Evolutionary conservation across 306 rosid genomes (phyloP).

Genomic region (Prinsepia uniflora): DNA sequence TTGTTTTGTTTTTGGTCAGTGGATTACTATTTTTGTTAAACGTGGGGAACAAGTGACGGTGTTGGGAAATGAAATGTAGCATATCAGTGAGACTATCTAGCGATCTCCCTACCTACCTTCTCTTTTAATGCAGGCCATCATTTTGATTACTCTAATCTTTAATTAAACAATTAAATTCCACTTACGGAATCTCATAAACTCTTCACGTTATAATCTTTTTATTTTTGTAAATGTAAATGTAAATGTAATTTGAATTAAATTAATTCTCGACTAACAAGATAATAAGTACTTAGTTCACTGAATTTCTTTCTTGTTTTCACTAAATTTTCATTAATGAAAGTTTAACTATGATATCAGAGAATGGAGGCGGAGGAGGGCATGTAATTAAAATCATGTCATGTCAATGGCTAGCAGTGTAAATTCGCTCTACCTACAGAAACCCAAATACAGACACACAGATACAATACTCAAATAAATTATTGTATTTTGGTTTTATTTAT

Average conservation of each 20-base stretch:
- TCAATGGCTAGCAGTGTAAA: background rate
- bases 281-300: too few species aligned
- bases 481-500: background rate
- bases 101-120: conserved; percentile 4
- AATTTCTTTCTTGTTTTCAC: background rate
- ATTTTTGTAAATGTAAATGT: too few species aligned
- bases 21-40: conserved; percentile 12
- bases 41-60: conserved; percentile 28
- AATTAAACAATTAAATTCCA: too few species aligned
- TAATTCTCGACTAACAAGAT: too few species aligned
- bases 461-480: background rate
- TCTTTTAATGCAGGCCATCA: too few species aligned
- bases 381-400: conserved; percentile 12
- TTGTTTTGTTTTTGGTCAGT: too few species aligned
- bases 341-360: conserved; percentile 12
- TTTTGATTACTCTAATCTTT: too few species aligned
- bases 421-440: too few species aligned
- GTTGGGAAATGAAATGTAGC: conserved; percentile 67
- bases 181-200: too few species aligned
- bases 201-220: too few species aligned
- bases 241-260: too few species aligned
- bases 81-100: conserved; percentile 38
- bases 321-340: conserved; percentile 10
- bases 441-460: background rate
- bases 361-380: conserved; percentile 14